Evolutionary conservation across 164 flowering plant species (phyloP), one percentile per base, ranked within the genome.

Genomic region (Vitis riparia): DNA sequence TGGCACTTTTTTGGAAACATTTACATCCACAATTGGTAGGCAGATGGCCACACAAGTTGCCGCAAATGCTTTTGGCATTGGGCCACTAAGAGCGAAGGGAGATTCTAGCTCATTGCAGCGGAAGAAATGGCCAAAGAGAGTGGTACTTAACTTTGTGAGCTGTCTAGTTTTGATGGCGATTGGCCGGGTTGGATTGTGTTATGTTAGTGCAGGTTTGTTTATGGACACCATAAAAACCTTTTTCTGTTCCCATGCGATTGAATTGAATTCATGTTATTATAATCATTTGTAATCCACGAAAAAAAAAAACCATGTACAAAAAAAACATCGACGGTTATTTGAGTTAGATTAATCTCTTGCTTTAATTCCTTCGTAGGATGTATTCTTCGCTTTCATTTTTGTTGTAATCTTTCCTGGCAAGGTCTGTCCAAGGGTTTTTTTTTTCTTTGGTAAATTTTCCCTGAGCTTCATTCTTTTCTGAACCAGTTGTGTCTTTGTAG

Each of bases 121-220:
- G 66, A 19, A 14, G 16, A 51, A 55, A 55, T n/a, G 5, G 9
- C 0, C 2, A 15, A 11, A 49, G 13, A 29, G 68, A 57, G 30
- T 55, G 61, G 73, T 66, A 23, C 65, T 72, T 49, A 15, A 14
- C 23, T 48, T 66, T 51, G 71, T 67, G 74, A 70, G 55, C 50
- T 75, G 51, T 62, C 64, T 62, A 59, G 62, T 12, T 70, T 23
- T 62, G 56, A 16, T 48, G 51, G 30, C 48, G 65, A 61, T 65
- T 49, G 53, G 49, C 63, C 57, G 68, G 59, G 15, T 55, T 37
- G 7, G 61, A 27, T 66, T 66, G 58, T 70, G 63, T 47, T 62
- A 55, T 57, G 68, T 23, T 23, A 23, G 27, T 23, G 27, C 27
- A 23, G 27, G 27, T 55, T 72, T 73, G 70, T 65, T 75, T 63